A percentile compares a stretch with the other conserved stretches of the same genome.
phyloP scores from a whole-genome alignment of 78 protist genomes.

The Cyanophora paradoxa region DNA sequence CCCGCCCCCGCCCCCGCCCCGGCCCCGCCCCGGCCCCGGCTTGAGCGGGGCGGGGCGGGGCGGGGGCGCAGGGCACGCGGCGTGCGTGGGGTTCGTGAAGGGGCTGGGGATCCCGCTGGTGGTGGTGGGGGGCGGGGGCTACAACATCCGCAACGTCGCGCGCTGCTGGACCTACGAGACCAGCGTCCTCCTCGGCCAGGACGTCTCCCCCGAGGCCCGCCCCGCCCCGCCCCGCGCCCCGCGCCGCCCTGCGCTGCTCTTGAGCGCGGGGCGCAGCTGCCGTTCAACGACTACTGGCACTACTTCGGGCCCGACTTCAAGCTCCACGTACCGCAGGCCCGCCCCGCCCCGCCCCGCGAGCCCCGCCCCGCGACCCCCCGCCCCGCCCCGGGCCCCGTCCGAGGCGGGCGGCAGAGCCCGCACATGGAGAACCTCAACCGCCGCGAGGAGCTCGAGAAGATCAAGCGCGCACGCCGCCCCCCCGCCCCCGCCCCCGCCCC shows the following conservation, averaged over 20 bases:
- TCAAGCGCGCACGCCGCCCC: too few relatives aligned
- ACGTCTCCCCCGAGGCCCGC: too few relatives aligned
- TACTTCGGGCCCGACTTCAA: constrained; percentile 83
- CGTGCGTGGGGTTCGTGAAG: constrained; percentile 76
- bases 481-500: too few relatives aligned
- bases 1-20: background rate
- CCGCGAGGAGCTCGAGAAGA: constrained; percentile 58
- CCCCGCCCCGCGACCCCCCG: too few relatives aligned
- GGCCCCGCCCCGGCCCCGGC: background rate
- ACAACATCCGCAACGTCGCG: constrained; percentile 92
- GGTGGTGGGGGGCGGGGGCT: constrained; percentile 99
- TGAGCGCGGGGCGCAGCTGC: constrained; percentile 48
- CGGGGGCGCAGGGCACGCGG: constrained; percentile 65
- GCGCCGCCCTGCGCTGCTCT: too few relatives aligned
- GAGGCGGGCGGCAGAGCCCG: too few relatives aligned
- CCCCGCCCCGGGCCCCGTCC: constrained; percentile 34
- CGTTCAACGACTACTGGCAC: constrained; percentile 85
- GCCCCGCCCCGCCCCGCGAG: too few relatives aligned
- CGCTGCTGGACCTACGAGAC: constrained; percentile 97
- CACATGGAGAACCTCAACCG: constrained; percentile 73
- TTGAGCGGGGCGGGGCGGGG: background rate
- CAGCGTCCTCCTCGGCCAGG: background rate
- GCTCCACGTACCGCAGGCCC: too few relatives aligned
- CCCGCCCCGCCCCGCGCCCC: too few relatives aligned
- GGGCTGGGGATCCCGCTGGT: constrained; percentile 70